Evolutionary conservation across 257 asterid genomes (phyloP).

Genomic region (Scutellaria minor): DNA sequence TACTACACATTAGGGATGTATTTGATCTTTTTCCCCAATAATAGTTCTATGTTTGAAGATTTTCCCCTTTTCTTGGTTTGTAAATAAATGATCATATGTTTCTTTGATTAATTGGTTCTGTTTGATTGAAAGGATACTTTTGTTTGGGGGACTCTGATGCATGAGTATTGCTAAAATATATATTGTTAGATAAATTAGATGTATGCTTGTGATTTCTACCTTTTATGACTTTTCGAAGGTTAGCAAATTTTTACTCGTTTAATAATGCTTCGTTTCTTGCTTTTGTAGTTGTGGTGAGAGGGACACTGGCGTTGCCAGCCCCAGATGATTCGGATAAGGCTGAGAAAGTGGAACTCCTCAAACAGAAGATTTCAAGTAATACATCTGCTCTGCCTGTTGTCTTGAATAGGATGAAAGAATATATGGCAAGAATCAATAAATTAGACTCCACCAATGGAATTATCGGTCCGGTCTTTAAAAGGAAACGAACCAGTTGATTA

Average conservation of each 20-base stretch:
- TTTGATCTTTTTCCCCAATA: too few relatives aligned
- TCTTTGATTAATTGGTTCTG: neutral
- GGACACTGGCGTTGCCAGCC: conserved; percentile 32
- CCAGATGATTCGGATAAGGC: conserved; percentile 44
- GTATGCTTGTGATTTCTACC: neutral
- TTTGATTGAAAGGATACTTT: too few relatives aligned
- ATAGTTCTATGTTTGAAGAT: too few relatives aligned
- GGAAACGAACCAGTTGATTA: conserved; percentile 52
- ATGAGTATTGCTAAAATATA: neutral
- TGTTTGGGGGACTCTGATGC: neutral
- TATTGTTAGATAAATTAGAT: neutral
- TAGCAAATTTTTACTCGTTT: neutral
- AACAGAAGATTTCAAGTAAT: conserved; percentile 69
- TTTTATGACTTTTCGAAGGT: neutral
- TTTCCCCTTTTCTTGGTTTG: neutral
- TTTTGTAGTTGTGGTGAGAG: conserved; percentile 43
- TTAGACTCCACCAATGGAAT: conserved; percentile 47
- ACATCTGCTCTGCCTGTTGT: conserved; percentile 50
- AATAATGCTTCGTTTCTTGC: neutral
- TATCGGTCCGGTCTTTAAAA: conserved; percentile 72
- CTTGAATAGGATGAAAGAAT: conserved; percentile 73
- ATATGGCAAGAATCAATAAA: conserved; percentile 59
- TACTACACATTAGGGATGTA: too few relatives aligned
- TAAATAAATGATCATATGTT: neutral
- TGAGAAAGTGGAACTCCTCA: conserved; percentile 58